Percentiles rank a stretch among this genome's conserved stretches.
These are phyloP conservation scores for Priceomyces carsonii DNA, from an alignment of 805 yeast species.

Conservation along the genomic window DNA sequence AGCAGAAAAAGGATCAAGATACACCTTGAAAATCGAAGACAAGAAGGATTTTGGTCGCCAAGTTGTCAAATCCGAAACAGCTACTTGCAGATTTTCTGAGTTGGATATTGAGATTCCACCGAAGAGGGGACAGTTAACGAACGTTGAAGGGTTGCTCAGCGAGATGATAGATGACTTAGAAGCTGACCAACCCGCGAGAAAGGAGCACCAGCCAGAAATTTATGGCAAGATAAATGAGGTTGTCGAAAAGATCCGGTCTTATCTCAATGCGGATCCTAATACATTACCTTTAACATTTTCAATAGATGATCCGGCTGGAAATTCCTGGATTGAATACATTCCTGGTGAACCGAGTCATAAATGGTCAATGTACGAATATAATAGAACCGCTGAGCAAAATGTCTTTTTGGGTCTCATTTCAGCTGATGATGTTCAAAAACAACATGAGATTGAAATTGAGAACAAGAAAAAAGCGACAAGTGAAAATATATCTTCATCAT, in stretches of 20 bases:
- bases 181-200: conserved; percentile 80
- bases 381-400: conserved; percentile 86
- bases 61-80: conserved; percentile 87
- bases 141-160: conserved; percentile 81
- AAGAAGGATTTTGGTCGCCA: conserved; percentile 82
- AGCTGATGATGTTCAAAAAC: conserved; percentile 58
- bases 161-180: conserved; percentile 84
- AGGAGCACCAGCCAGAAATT: conserved; percentile 69
- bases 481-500: conserved; percentile 25
- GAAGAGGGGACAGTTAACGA: conserved; percentile 88
- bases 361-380: conserved; percentile 83
- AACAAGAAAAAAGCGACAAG: conserved; percentile 43
- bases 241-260: conserved; percentile 57
- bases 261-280: conserved; percentile 65
- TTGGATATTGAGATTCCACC: conserved; percentile 94
- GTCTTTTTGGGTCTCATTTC: conserved; percentile 79
- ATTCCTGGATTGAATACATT: conserved; percentile 89
- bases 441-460: conserved; percentile 48
- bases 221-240: conserved; percentile 75
- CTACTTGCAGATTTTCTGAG: conserved; percentile 76
- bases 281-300: conserved; percentile 75
- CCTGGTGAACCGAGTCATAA: conserved; percentile 89
- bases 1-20: conserved; percentile 83
- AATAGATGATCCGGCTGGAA: conserved; percentile 94
- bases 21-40: conserved; percentile 64